Conservation (phyloP, 495 filamentous ascomycete species). For the Aspergillus coremiiformis region DNA sequence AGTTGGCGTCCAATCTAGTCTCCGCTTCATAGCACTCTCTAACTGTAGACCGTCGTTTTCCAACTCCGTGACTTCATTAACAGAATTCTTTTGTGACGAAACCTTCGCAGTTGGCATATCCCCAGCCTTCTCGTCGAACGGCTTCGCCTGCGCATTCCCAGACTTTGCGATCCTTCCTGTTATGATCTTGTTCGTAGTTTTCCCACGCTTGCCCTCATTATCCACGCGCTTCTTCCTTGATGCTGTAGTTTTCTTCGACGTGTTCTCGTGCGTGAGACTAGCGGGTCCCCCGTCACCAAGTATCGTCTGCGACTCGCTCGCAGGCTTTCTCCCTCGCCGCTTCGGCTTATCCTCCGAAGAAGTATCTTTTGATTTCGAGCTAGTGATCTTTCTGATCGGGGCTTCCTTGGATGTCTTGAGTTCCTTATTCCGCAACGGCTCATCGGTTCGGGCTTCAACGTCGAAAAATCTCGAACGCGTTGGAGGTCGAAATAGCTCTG, state of each 20-base stretch:
- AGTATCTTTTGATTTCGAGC: constrained; percentile 5
- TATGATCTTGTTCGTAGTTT: constrained; percentile 28
- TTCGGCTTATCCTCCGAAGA: constrained; percentile 10
- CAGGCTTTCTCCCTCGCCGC: constrained; percentile 14
- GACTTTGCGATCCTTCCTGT: constrained; percentile 31
- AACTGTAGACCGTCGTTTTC: constrained; percentile 24
- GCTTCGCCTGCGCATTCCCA: constrained; percentile 11
- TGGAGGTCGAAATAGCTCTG: constrained; percentile 24
- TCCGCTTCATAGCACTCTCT: constrained; percentile 30
- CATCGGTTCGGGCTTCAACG: not conserved
- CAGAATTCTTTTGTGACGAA: not conserved
- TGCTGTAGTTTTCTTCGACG: constrained; percentile 12
- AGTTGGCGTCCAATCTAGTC: constrained; percentile 42
- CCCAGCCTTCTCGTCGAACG: constrained; percentile 9
- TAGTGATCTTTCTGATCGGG: constrained; percentile 8
- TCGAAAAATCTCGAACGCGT: constrained; percentile 28
- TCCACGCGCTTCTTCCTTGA: constrained; percentile 16
- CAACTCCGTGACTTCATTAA: constrained; percentile 8
- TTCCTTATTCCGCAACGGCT: constrained; percentile 4
- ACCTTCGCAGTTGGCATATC: not conserved
- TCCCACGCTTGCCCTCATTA: constrained; percentile 15
- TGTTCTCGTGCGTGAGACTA: constrained; percentile 10
- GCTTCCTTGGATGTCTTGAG: constrained; percentile 6
- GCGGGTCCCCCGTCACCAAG: not conserved
- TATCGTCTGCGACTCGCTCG: constrained; percentile 4